Base-by-base conservation (phyloP, 2,329 filamentous ascomycete genomes). In the Fusarium begoniae region DNA sequence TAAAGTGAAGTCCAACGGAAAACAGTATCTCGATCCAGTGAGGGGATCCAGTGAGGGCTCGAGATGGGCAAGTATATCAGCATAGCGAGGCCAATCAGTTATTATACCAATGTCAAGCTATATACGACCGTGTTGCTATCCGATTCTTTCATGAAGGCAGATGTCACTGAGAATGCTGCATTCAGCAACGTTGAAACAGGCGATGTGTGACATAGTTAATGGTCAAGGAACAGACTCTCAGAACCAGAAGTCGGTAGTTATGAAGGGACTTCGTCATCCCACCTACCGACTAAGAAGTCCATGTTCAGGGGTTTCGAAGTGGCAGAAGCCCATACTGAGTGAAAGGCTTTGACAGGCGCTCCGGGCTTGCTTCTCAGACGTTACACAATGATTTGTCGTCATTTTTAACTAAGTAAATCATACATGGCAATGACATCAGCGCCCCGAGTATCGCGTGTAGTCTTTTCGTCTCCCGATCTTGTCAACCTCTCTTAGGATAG, bases 401-500 rank as follows among this genome's bases (percentile, higher is more conserved):
- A 30, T 32, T 40, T 35, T 24, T 14, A 45, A 20, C 14, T 32
- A 17, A n/a, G 40, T 17, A n/a, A 40, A 35, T 44, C 26, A 66
- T 35, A 54, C 15, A 28, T 37, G 15, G 17, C 17, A 24, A 37
- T 32, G 38, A 8, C 17, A 22, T 48, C 30, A 50, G 14, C 13
- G 14, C 30, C 26, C 48, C n/a, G 35, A 26, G 32, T 48, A 66
- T 55, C 55, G 32, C 37, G 32, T 55, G 48, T 22, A 38, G 28
- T 44, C n/a, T 63, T 51, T 55, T 63, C 26, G 28, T 51, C 20
- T 48, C 26, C 38, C 20, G 28, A 30, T n/a, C 26, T 38, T n/a
- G 37, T 70, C 35, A 75, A 50, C 18, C 51, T 43, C 65, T 63
- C 45, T 58, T 75, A 24, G 41, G 41, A 50, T 71, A 75, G 72